phyloP scores from a whole-genome alignment of 2,329 filamentous ascomycete species.

The Aspergillus floridensis region DNA sequence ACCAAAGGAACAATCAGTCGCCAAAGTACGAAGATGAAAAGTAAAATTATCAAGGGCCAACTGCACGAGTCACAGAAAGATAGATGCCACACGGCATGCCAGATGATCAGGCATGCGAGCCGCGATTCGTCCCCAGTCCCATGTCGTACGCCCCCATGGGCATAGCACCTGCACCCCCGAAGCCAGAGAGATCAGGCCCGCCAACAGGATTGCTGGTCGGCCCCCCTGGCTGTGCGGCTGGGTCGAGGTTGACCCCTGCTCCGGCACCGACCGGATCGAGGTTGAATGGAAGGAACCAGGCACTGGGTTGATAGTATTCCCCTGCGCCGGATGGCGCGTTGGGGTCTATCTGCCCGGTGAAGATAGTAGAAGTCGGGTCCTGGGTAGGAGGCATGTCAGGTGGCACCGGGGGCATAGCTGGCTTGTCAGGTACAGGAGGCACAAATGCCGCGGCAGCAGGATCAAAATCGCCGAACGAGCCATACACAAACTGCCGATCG shows the following conservation, averaged over 20 bases:
- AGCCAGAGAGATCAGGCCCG: slow-evolving; percentile 21
- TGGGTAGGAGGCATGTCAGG: slow-evolving; percentile 17
- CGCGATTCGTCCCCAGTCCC: slow-evolving; percentile 21
- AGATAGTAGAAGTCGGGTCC: slow-evolving; percentile 28
- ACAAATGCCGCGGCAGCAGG: slow-evolving; percentile 33
- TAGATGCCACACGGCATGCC: background rate
- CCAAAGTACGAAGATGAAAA: background rate
- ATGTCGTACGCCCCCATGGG: slow-evolving; percentile 29
- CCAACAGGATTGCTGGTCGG: slow-evolving; percentile 4
- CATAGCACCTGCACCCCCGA: slow-evolving; percentile 22
- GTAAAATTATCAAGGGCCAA: background rate
- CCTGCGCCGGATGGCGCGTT: slow-evolving; percentile 34
- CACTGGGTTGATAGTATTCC: slow-evolving; percentile 52
- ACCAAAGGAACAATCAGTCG: background rate
- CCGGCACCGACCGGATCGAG: slow-evolving; percentile 61
- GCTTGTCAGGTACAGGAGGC: slow-evolving; percentile 21
- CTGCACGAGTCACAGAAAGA: background rate
- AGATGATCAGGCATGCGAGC: slow-evolving; percentile 11
- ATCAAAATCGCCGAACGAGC: slow-evolving; percentile 62
- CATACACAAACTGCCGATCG: slow-evolving; percentile 73
- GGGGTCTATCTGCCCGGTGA: slow-evolving; percentile 37
- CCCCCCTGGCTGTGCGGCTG: slow-evolving; percentile 13
- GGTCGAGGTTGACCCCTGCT: slow-evolving; percentile 18
- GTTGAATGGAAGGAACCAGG: slow-evolving; percentile 93
- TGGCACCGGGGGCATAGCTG: slow-evolving; percentile 27